Conservation (phyloP, 805 yeast genomes). For the Wickerhamomyces rabaulensis region DNA sequence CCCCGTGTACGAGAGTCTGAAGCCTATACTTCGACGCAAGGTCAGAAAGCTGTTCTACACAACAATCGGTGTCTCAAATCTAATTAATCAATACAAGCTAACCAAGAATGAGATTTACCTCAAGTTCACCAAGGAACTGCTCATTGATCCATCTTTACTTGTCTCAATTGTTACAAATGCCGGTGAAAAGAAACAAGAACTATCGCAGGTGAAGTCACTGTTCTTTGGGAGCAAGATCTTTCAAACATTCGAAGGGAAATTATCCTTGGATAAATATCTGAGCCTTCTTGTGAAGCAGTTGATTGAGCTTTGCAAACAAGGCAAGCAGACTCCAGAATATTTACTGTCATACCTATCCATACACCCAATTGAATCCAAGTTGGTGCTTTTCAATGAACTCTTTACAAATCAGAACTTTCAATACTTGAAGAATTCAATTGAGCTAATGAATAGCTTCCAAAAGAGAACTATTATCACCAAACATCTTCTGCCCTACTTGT, state of each 20-base stretch:
- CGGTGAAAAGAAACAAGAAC: constrained; percentile 7
- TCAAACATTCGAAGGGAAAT: constrained; percentile 18
- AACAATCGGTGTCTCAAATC: constrained; percentile 14
- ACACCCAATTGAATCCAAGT: constrained; percentile 22
- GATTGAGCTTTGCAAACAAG: constrained; percentile 7
- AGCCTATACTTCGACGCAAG: constrained; percentile 3
- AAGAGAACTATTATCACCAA: constrained; percentile 14
- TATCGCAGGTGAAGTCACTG: constrained; percentile 13
- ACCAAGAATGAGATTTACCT: constrained; percentile 19
- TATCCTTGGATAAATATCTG: constrained; percentile 13
- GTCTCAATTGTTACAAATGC: constrained; percentile 6
- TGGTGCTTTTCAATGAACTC: constrained; percentile 10
- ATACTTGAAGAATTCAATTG: not conserved
- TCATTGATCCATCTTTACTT: constrained; percentile 15
- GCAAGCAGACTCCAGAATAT: constrained; percentile 6
- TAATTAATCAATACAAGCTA: constrained; percentile 15
- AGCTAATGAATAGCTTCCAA: constrained; percentile 10
- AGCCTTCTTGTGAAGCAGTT: constrained; percentile 12
- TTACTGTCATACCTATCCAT: constrained; percentile 17
- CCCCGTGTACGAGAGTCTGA: constrained; percentile 20
- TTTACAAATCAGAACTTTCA: constrained; percentile 8
- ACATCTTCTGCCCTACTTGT: constrained; percentile 16
- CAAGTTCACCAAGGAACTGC: constrained; percentile 15
- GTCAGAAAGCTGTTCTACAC: constrained; percentile 16
- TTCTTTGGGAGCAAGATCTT: constrained; percentile 23